Percentiles rank a stretch among this genome's conserved stretches.
These are phyloP conservation scores for Tardiomyces digboiensis DNA, from an alignment of 1,139 yeast genomes.

Conservation along the genomic window DNA sequence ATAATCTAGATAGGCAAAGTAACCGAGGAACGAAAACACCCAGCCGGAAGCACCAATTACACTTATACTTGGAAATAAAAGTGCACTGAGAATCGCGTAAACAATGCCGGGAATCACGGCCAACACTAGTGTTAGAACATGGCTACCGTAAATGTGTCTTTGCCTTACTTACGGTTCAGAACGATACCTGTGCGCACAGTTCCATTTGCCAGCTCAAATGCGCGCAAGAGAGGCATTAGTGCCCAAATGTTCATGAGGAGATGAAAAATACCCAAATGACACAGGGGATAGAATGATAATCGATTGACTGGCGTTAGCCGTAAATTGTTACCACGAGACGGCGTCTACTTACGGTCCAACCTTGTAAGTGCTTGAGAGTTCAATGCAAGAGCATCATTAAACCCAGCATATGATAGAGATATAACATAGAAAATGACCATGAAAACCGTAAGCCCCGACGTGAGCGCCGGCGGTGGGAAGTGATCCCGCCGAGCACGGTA, in stretches of 20 bases:
- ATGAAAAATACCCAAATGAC: slow-evolving; percentile 55
- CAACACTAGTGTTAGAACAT: slow-evolving; percentile 27
- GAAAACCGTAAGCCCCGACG: slow-evolving; percentile 56
- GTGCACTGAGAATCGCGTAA: slow-evolving; percentile 39
- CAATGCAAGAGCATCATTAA: slow-evolving; percentile 34
- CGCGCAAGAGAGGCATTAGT: slow-evolving; percentile 49
- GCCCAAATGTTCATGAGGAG: slow-evolving; percentile 53
- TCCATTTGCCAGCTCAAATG: slow-evolving; percentile 68
- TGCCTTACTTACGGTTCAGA: slow-evolving; percentile 39
- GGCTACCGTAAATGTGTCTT: no score
- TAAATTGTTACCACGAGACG: background rate
- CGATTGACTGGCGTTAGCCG: slow-evolving; percentile 36
- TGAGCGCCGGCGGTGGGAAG: slow-evolving; percentile 49
- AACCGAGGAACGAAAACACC: slow-evolving; percentile 63
- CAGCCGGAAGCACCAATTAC: slow-evolving; percentile 50
- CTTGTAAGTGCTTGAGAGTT: slow-evolving; percentile 48
- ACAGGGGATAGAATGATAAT: slow-evolving; percentile 66
- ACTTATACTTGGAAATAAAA: slow-evolving; percentile 36
- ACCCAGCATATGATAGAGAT: slow-evolving; percentile 21
- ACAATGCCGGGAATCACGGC: slow-evolving; percentile 65
- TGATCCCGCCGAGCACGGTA: background rate
- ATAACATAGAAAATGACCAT: slow-evolving; percentile 33
- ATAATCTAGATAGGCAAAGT: slow-evolving; percentile 53
- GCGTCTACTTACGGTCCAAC: slow-evolving; percentile 31
- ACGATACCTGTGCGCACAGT: slow-evolving; percentile 84